Conservation (phyloP, 139 green algal genomes). For the Mychonastes homosphaera region DNA sequence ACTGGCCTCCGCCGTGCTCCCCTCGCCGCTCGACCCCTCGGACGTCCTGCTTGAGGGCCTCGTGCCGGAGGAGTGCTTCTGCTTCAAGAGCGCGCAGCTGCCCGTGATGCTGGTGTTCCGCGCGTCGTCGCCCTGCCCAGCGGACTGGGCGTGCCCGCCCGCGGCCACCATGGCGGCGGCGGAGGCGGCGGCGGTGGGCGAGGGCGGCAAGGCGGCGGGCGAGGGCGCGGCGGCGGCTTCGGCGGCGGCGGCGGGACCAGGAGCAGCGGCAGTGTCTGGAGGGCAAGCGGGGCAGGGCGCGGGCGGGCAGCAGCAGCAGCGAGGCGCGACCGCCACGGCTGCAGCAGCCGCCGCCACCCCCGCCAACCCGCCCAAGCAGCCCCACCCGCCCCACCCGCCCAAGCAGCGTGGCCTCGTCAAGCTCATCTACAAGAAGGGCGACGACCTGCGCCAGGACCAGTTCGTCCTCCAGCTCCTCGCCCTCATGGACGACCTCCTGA, state of each 20-base stretch:
- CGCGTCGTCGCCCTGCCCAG: slow-evolving; percentile 2
- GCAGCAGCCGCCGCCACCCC: background rate
- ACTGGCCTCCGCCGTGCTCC: slow-evolving; percentile 46
- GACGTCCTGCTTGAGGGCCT: slow-evolving; percentile 49
- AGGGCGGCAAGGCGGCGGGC: no score
- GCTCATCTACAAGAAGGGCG: slow-evolving; percentile 96
- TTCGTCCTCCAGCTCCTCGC: slow-evolving; percentile 57
- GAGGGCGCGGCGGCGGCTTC: slow-evolving; percentile 14
- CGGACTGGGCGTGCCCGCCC: slow-evolving; percentile 7
- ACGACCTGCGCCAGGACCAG: slow-evolving; percentile 84
- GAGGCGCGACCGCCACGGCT: slow-evolving; percentile 5
- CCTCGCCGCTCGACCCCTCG: slow-evolving; percentile 68
- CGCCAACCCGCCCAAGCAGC: background rate
- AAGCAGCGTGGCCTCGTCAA: no score
- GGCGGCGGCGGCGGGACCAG: slow-evolving; percentile 1
- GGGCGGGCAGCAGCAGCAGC: slow-evolving; percentile 4
- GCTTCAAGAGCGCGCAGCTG: slow-evolving; percentile 86
- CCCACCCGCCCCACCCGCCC: background rate
- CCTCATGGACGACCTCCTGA: slow-evolving; percentile 94
- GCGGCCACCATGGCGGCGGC: background rate
- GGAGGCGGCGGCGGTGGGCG: no score
- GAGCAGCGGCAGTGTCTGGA: background rate
- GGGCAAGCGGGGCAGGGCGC: background rate
- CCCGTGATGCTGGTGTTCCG: slow-evolving; percentile 71
- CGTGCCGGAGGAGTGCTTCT: slow-evolving; percentile 48